A percentile compares a stretch with the other conserved stretches of the same genome.
Conservation (phyloP, 2,329 filamentous ascomycete species). For the Nemania serpens region DNA sequence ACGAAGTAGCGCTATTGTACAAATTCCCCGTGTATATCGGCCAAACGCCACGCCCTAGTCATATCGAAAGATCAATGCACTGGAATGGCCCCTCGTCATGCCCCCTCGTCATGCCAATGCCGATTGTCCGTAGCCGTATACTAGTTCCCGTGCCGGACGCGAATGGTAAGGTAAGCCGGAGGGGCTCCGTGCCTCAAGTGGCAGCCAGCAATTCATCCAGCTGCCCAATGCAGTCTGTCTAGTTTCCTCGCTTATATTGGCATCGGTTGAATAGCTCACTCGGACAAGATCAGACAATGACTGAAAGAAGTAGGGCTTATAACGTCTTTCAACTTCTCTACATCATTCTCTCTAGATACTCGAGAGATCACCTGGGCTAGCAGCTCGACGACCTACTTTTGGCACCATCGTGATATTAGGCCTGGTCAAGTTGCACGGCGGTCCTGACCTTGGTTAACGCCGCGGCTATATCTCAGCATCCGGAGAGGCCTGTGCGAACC, state of each 20-base stretch:
- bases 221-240: slow-evolving; percentile 33
- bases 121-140: slow-evolving; percentile 10
- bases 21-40: slow-evolving; percentile 28
- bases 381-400: slow-evolving; percentile 34
- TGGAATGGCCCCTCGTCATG: slow-evolving; percentile 5
- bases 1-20: slow-evolving; percentile 38
- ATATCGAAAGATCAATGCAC: slow-evolving; percentile 9
- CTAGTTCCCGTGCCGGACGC: slow-evolving; percentile 5
- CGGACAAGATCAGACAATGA: no score
- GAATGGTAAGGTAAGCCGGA: background rate
- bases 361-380: slow-evolving; percentile 32
- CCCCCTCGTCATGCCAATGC: slow-evolving; percentile 19
- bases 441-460: slow-evolving; percentile 38
- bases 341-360: slow-evolving; percentile 29
- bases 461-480: no score
- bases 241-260: slow-evolving; percentile 29
- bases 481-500: no score
- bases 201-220: slow-evolving; percentile 20
- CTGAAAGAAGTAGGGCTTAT: slow-evolving; percentile 21
- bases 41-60: slow-evolving; percentile 6
- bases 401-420: slow-evolving; percentile 35
- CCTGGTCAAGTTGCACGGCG: slow-evolving; percentile 39
- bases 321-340: slow-evolving; percentile 31
- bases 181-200: background rate
- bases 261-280: no score